These are phyloP conservation scores for Macroventuria anomochaeta DNA, from an alignment of 2,329 filamentous ascomycete genomes.

Conservation along the genomic window DNA sequence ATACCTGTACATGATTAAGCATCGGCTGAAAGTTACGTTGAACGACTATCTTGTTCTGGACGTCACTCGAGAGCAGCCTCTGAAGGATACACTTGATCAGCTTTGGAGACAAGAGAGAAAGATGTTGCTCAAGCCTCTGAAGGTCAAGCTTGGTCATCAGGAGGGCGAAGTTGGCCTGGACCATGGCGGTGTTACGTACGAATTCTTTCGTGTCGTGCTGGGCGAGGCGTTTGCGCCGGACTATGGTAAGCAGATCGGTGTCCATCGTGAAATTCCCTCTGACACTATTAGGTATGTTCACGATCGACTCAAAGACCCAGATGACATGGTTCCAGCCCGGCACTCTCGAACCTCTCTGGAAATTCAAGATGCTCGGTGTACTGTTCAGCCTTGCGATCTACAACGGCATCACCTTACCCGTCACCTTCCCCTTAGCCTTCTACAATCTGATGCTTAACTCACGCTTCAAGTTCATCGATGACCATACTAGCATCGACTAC, in stretches of 20 bases:
- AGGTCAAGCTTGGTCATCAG: constrained; percentile 79
- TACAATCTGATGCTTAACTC: constrained; percentile 80
- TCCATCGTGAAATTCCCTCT: constrained; percentile 5
- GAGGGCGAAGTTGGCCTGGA: constrained; percentile 91
- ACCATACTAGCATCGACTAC: constrained; percentile 62
- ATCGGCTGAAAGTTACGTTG: constrained; percentile 44
- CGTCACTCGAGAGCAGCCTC: constrained; percentile 51
- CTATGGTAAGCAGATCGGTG: constrained; percentile 61
- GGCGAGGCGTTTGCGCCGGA: constrained; percentile 78
- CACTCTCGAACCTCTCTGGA: constrained; percentile 82
- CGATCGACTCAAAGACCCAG: constrained; percentile 74
- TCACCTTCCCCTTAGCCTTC: constrained; percentile 84
- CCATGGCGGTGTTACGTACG: constrained; percentile 93
- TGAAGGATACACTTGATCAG: constrained; percentile 71
- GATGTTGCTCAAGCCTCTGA: constrained; percentile 83
- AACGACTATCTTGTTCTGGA: constrained; percentile 53
- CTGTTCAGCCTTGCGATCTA: constrained; percentile 90
- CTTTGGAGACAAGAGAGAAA: constrained; percentile 84
- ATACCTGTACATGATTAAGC: constrained; percentile 35
- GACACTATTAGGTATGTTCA: constrained; percentile 68
- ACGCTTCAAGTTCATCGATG: constrained; percentile 63
- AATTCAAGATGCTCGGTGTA: constrained; percentile 86
- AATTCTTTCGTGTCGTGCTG: constrained; percentile 89
- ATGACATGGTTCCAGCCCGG: constrained; percentile 89
- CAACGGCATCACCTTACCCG: constrained; percentile 88